Percentiles rank a stretch among this genome's conserved stretches.
Conservation (phyloP, 768 basidiomycete species). For the Leccinum barrowsii region DNA sequence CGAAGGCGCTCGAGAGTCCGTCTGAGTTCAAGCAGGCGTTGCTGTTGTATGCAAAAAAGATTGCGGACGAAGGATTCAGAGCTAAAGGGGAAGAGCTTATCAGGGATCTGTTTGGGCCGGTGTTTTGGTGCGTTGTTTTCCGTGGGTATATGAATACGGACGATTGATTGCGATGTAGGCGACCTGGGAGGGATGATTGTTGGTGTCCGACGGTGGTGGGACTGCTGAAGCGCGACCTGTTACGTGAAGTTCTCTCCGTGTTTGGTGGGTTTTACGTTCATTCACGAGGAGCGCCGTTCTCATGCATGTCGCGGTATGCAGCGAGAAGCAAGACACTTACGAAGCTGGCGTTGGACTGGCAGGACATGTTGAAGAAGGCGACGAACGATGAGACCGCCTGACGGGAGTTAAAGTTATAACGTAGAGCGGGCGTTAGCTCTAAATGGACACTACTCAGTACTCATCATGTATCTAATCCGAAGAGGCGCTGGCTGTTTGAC, state of each 20-base stretch:
- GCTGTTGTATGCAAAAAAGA: constrained; percentile 71
- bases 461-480: not conserved
- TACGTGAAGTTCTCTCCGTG: constrained; percentile 73
- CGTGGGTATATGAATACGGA: not conserved
- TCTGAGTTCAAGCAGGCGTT: constrained; percentile 79
- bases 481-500: constrained; percentile 1
- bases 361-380: constrained; percentile 71
- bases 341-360: constrained; percentile 77
- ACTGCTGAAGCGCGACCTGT: constrained; percentile 73
- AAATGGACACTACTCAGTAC: not conserved
- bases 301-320: constrained; percentile 28
- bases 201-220: constrained; percentile 75
- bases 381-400: constrained; percentile 43
- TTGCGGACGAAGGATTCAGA: constrained; percentile 87
- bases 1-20: constrained; percentile 74
- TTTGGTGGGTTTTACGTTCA: constrained; percentile 57
- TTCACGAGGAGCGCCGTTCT: not conserved
- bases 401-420: not conserved
- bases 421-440: not conserved
- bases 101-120: constrained; percentile 84
- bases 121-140: constrained; percentile 69
- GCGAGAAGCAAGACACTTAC: constrained; percentile 73
- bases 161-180: constrained; percentile 39
- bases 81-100: constrained; percentile 90
- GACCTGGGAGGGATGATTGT: constrained; percentile 55